Base-by-base conservation (phyloP, 768 basidiomycete species). In the Favolaschia claudopus region DNA sequence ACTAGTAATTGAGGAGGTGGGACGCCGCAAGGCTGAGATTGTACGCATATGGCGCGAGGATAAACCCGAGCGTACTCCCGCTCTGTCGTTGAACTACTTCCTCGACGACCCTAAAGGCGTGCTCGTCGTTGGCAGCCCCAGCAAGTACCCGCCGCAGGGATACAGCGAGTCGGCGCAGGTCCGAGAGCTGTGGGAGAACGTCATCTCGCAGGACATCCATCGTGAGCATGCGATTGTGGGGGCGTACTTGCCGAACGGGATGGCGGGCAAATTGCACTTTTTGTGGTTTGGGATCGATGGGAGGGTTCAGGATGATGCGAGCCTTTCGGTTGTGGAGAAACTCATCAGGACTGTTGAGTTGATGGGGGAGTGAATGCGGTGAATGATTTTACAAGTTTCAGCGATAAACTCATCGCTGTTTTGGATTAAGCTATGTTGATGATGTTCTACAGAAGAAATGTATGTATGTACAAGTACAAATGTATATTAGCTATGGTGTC, bases 131-230 rank as follows among this genome's bases (percentile, higher is more conserved):
- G 63, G 63, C 1, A 43, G 44, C 14, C 63, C 58, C 3, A 56
- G 42, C 37, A 48, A 53, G 32, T 32, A 57, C 13, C 63, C 63
- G 7, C 54, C 61, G 37, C 50, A 51, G 31, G 55, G 53, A 20
- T 64, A 64, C 51, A 8, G 38, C 27, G 63, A 60, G 45, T 42
- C 49, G 34, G 32, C 5, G 17, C 44, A 53, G 36, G 43, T 60
- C 12, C 53, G 63, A 25, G 63, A 51, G 20, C 38, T 42, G 49
- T 64, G 63, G 63, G 58, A 64, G 32, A 24, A 57, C 27, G 58
- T 64, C 25, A 47, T 57, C 15, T 31, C 38, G 20, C 43, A 64
- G 44, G 63, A 57, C 14, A 52, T 60, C 15, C 63, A 64, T 22
- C 37, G 25, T 6, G 58, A 64, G 40, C 63, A 64, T 25, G 19